These are phyloP conservation scores for Fraxinus latifolia DNA, from an alignment of 305 asterid species.

Conservation along the genomic window DNA sequence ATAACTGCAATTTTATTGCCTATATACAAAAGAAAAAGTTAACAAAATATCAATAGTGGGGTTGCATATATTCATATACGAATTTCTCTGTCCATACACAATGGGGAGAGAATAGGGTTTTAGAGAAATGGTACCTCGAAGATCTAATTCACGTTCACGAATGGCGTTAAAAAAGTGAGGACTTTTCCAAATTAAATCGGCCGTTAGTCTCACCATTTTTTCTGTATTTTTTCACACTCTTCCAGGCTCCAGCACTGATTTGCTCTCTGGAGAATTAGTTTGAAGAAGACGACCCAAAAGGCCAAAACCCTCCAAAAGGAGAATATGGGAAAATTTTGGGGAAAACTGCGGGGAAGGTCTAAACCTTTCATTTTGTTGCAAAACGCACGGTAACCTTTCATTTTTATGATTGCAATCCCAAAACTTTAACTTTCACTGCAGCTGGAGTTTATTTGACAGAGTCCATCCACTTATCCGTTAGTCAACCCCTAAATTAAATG, in stretches of 20 bases:
- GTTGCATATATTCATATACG: neutral
- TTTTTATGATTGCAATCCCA: neutral
- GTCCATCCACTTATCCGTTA: neutral
- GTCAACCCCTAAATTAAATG: neutral
- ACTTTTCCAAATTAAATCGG: constrained; percentile 87
- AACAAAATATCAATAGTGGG: neutral
- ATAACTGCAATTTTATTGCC: constrained; percentile 90
- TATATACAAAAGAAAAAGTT: constrained; percentile 9
- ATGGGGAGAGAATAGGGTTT: neutral
- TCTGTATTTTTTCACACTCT: neutral
- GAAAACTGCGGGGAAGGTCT: neutral
- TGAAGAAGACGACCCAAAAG: neutral
- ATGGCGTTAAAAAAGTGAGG: constrained; percentile 95
- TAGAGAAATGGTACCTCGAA: constrained; percentile 53
- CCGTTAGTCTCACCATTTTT: constrained; percentile 81
- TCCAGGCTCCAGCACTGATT: neutral
- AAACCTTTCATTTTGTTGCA: no score
- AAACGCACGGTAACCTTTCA: neutral
- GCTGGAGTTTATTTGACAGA: neutral
- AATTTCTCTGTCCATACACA: neutral
- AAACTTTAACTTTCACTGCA: no score
- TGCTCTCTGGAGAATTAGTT: no score
- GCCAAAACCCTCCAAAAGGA: neutral
- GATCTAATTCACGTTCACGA: constrained; percentile 92
- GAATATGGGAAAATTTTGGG: neutral